Evolutionary conservation across 306 rosid genomes (phyloP).

Genomic region (Sindora glabra): DNA sequence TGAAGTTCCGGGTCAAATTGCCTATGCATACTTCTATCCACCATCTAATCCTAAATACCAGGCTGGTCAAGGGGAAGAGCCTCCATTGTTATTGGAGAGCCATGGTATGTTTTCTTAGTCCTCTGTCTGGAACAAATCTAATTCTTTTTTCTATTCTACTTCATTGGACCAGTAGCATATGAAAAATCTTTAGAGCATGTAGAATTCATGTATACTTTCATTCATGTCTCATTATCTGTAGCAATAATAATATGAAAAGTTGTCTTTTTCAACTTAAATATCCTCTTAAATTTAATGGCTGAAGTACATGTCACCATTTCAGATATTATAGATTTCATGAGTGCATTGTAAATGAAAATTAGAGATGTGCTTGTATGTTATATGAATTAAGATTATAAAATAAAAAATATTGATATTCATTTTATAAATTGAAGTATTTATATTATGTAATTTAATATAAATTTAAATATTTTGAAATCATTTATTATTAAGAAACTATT

Average conservation of each 20-base stretch:
- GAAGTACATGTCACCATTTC: background rate
- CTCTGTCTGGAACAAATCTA: background rate
- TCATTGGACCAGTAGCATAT: background rate
- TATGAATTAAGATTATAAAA: no score
- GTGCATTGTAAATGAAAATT: background rate
- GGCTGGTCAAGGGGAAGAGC: constrained; percentile 67
- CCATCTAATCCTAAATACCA: constrained; percentile 61
- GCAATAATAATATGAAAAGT: background rate
- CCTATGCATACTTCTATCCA: constrained; percentile 87
- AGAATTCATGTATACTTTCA: background rate
- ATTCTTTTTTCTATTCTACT: background rate
- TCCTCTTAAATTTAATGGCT: background rate
- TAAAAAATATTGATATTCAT: no score
- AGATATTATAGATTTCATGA: background rate
- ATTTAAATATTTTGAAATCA: no score
- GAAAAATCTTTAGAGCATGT: no score
- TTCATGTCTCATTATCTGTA: background rate
- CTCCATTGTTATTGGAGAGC: constrained; percentile 75
- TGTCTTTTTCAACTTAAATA: background rate
- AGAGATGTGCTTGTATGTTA: background rate
- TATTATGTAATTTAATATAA: no score
- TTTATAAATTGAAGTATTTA: no score
- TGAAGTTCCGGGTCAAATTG: constrained; percentile 80
- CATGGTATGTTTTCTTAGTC: constrained; percentile 55
- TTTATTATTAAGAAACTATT: no score